phyloP scores from a whole-genome alignment of 352 stramenopile species.

The Vaucheria bursata region DNA sequence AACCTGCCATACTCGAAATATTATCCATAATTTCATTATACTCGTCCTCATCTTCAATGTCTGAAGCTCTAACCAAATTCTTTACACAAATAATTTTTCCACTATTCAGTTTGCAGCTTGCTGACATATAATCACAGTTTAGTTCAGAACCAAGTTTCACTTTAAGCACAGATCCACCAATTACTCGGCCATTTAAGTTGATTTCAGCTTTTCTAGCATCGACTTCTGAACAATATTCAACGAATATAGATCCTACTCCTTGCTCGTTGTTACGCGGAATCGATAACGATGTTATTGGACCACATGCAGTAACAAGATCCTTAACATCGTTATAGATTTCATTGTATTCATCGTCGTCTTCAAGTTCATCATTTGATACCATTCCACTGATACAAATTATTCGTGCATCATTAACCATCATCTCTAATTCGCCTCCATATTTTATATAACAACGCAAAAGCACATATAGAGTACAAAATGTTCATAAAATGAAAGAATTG shows the following conservation, averaged over 20 bases:
- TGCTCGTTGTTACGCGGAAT: not conserved
- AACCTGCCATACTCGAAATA: not conserved
- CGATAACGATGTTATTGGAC: not conserved
- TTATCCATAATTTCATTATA: constrained; percentile 2
- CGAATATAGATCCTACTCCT: not conserved
- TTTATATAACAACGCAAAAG: no score
- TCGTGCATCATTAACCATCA: no score
- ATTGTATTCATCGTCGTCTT: not conserved
- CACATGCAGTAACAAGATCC: not conserved
- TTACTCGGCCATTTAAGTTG: not conserved
- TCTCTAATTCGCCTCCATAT: no score
- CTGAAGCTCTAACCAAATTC: not conserved
- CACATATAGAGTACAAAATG: no score
- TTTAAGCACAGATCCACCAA: not conserved
- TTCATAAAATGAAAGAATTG: no score
- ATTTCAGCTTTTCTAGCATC: not conserved
- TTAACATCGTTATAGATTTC: not conserved
- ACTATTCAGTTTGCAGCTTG: no score
- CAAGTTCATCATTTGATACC: not conserved
- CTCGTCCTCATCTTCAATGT: not conserved
- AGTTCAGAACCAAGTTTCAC: not conserved
- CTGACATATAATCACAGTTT: no score
- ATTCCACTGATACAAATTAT: not conserved
- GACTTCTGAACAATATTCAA: not conserved
- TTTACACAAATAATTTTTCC: no score